A percentile compares a stretch with the other conserved stretches of the same genome.
phyloP scores from a whole-genome alignment of 176 grass and related monocot genomes.

The Microstegium vimineum region DNA sequence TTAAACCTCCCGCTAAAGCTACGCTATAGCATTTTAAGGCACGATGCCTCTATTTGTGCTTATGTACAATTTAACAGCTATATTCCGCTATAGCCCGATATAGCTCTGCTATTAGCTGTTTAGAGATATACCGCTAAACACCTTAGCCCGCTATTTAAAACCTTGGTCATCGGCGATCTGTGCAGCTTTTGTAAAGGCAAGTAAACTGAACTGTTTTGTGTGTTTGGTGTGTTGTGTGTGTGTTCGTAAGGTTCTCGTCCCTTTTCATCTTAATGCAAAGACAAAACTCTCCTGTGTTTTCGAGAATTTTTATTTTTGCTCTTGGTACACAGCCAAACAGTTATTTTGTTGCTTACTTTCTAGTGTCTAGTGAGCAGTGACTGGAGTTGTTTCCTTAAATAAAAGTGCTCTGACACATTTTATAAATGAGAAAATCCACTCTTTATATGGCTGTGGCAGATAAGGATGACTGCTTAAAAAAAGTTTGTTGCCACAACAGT shows the following conservation, averaged over 20 bases:
- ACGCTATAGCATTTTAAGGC: no score
- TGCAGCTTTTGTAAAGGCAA: neutral
- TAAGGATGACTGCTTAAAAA: neutral
- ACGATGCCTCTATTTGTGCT: no score
- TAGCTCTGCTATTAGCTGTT: no score
- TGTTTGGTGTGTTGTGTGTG: neutral
- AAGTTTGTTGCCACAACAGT: slow-evolving; percentile 16
- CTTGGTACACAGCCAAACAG: neutral
- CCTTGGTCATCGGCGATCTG: neutral
- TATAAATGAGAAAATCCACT: neutral
- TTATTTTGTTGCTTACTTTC: slow-evolving; percentile 24
- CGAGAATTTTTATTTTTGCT: neutral
- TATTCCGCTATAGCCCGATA: no score
- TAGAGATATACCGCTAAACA: no score
- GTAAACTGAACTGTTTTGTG: neutral
- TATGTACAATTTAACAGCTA: no score
- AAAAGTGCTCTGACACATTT: neutral
- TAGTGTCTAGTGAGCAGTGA: no score
- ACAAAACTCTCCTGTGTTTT: neutral
- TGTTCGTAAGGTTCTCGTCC: neutral
- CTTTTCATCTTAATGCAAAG: neutral
- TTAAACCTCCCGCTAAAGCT: no score
- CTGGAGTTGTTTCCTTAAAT: neutral
- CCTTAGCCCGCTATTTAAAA: no score
- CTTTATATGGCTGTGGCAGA: neutral